phyloP scores from a whole-genome alignment of 305 asterid genomes.

The Stenogyne calaminthoides region DNA sequence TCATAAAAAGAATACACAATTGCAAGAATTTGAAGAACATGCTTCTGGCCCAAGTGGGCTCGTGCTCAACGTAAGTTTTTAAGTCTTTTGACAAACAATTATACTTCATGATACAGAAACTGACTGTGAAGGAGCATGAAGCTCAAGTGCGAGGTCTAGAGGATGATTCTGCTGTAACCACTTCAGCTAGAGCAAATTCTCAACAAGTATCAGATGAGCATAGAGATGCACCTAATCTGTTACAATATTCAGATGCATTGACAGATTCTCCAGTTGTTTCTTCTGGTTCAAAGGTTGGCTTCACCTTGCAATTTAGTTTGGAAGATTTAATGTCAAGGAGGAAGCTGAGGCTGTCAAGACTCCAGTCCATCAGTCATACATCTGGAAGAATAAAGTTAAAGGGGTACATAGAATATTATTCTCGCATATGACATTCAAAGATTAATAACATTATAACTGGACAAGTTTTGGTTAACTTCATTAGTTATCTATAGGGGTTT shows the following conservation, averaged over 20 bases:
- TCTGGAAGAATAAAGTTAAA: conserved; percentile 47
- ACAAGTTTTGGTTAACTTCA: conserved; percentile 19
- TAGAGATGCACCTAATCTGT: conserved; percentile 38
- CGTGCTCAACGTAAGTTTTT: conserved; percentile 11
- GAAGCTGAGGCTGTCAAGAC: conserved; percentile 64
- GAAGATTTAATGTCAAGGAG: conserved; percentile 75
- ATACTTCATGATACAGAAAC: conserved; percentile 30
- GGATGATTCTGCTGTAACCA: conserved; percentile 27
- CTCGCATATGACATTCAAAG: conserved; percentile 21
- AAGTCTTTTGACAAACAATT: conserved; percentile 29
- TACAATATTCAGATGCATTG: conserved; percentile 43
- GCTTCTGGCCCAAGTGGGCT: conserved; percentile 17
- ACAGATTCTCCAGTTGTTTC: conserved; percentile 56
- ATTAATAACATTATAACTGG: conserved; percentile 6
- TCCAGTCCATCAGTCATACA: conserved; percentile 40
- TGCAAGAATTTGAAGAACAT: conserved; percentile 19
- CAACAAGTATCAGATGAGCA: conserved; percentile 35
- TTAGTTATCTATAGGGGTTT: conserved; percentile 52
- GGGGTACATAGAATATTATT: conserved; percentile 48
- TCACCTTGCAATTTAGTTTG: conserved; percentile 74
- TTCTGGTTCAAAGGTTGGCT: conserved; percentile 59
- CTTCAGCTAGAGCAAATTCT: conserved; percentile 40
- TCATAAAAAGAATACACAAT: conserved; percentile 1
- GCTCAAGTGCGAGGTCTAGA: conserved; percentile 42
- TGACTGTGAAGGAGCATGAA: conserved; percentile 42